A percentile compares a stretch with the other conserved stretches of the same genome.
phyloP scores from a whole-genome alignment of 2,329 filamentous ascomycete species.

The Hypoxylon sp. region DNA sequence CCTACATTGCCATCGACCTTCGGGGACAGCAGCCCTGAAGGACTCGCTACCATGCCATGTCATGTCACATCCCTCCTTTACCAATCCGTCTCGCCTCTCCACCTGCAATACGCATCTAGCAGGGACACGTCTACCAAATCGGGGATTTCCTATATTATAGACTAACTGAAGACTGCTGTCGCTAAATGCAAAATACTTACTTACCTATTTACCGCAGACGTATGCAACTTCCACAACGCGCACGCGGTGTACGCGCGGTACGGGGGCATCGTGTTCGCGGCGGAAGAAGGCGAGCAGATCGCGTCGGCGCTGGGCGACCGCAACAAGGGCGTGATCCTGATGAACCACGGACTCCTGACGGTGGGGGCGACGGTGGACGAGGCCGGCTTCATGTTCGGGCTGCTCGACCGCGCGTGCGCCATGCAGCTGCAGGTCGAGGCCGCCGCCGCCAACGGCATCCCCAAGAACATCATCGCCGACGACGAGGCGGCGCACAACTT shows the following conservation, averaged over 20 bases:
- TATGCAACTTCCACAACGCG: slow-evolving; percentile 70
- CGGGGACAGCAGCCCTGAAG: slow-evolving; percentile 24
- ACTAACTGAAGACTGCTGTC: too few relatives aligned
- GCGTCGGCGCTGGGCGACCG: slow-evolving; percentile 66
- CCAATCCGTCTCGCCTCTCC: too few relatives aligned
- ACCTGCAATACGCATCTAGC: too few relatives aligned
- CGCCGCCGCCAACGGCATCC: slow-evolving; percentile 57
- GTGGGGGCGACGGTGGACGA: slow-evolving; percentile 78
- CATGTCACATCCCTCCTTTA: too few relatives aligned
- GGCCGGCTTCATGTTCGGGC: slow-evolving; percentile 73
- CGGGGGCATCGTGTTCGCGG: slow-evolving; percentile 61
- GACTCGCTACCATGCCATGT: slow-evolving; percentile 10
- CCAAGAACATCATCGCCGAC: slow-evolving; percentile 53
- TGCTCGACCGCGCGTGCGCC: slow-evolving; percentile 73
- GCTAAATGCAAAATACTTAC: too few relatives aligned
- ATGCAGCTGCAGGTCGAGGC: slow-evolving; percentile 75
- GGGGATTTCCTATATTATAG: too few relatives aligned
- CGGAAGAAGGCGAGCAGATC: slow-evolving; percentile 71
- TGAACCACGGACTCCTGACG: slow-evolving; percentile 77
- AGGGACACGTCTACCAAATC: too few relatives aligned
- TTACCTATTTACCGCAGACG: slow-evolving; percentile 50
- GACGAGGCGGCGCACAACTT: slow-evolving; percentile 55
- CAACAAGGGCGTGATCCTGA: slow-evolving; percentile 69
- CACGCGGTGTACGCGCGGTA: slow-evolving; percentile 70
- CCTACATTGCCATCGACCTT: too few relatives aligned